Evolutionary conservation across 164 flowering plant species (phyloP), one percentile per base, ranked within the genome.

Genomic region (Brasenia schreberi): DNA sequence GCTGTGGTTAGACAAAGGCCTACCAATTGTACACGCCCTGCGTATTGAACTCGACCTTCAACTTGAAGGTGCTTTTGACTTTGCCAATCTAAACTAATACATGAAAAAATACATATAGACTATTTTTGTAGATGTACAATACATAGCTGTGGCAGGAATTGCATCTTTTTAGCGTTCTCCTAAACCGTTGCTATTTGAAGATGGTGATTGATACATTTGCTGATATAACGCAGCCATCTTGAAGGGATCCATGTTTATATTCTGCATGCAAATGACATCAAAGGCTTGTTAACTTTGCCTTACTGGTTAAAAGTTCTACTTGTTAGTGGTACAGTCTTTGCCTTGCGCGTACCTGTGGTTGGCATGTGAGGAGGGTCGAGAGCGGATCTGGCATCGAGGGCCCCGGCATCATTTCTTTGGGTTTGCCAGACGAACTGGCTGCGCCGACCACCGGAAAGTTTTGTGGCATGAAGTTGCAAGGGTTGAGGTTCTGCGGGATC

Each of bases 231-330:
- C 81, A 0, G 86, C 93, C 86, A 88, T 81, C 73, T 85, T 79
- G 69, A 82, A 87, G 27, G 83, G 78, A 5, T 90, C 95, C 87
- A 85, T 76, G 5, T 75, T 85, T 88, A 82, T 84, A 0, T 93
- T 83, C 93, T 87, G 90, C 82, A 75, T 65, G 5, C 6, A 66
- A 18, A 0, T 43, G 12, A 19, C 3, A 63, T 62, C 16, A 33
- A 33, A n/a, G 16, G 61, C 16, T 42, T 11, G 6, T 18, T 49
- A 7, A 19, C 14, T 17, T 9, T 53, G 42, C 62, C 3, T 33
- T 17, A n/a, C 5, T 19, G 16, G 56, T n/a, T 42, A 17, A 14
- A 61, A 42, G 43, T 6, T 17, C 5, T 45, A 18, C 39, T 52
- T 59, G 17, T 17, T 27, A 1, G 17, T 17, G 14, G 12, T 65